Evolutionary conservation across 768 basidiomycete genomes (phyloP).

Genomic region (Trametes meyenii): DNA sequence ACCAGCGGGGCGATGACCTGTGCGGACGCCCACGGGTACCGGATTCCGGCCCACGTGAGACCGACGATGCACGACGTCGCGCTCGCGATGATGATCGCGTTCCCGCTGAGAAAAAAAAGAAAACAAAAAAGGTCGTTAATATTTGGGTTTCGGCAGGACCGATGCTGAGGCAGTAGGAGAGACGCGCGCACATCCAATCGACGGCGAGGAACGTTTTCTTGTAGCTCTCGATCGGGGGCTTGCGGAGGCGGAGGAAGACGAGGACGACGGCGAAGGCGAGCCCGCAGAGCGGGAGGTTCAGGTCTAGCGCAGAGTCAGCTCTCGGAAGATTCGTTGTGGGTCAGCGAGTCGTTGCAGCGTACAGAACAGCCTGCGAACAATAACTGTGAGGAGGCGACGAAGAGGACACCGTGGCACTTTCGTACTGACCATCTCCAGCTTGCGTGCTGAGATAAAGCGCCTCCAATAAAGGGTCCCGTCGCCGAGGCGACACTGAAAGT

Average conservation of each 20-base stretch:
- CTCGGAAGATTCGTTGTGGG: background rate
- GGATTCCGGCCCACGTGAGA: slow-evolving; percentile 40
- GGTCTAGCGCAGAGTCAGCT: background rate
- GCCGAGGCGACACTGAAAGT: slow-evolving; percentile 11
- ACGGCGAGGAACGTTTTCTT: slow-evolving; percentile 31
- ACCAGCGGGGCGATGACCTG: slow-evolving; percentile 19
- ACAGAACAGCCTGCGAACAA: slow-evolving; percentile 24
- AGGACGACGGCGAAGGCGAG: slow-evolving; percentile 10
- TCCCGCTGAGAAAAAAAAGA: too few relatives aligned
- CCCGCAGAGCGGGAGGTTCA: slow-evolving; percentile 22
- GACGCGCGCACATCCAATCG: slow-evolving; percentile 41
- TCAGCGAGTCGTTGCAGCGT: background rate
- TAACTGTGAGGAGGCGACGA: background rate
- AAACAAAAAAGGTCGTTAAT: background rate
- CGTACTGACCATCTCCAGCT: slow-evolving; percentile 21
- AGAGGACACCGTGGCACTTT: background rate
- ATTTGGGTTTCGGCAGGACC: too few relatives aligned
- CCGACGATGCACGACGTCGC: slow-evolving; percentile 25
- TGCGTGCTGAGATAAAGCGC: slow-evolving; percentile 24
- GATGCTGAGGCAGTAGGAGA: too few relatives aligned
- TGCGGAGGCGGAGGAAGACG: slow-evolving; percentile 17
- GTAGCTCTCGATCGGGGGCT: slow-evolving; percentile 27
- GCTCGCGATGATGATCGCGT: slow-evolving; percentile 28
- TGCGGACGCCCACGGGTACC: slow-evolving; percentile 38
- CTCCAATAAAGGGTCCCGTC: slow-evolving; percentile 35